Evolutionary conservation across 352 stramenopile species (phyloP), one percentile per base, ranked within the genome.

Genomic region (Elongisporangium senticosum): DNA sequence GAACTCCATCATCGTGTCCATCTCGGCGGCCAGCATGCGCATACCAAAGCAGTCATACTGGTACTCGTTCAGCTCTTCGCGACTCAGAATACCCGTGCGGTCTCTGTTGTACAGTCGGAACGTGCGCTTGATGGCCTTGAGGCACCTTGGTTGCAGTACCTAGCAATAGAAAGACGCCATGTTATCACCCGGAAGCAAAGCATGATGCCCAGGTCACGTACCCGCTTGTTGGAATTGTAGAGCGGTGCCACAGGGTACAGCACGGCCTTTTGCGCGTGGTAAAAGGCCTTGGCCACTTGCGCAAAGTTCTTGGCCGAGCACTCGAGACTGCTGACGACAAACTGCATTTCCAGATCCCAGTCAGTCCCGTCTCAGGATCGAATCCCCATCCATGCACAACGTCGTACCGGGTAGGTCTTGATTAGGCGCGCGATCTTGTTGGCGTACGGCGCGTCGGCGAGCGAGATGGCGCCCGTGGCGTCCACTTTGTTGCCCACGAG

Each of bases 401-500:
- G 24, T 61, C 70, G 40, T 57, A 90, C 82, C 54, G 82, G 78
- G 55, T 92, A 92, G 19, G 69, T 85, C 51, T 86, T 85, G 17
- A 87, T 78, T 54, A 94, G 63, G 14, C 84, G 70, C 11, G 74
- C 73, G 54, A 89, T 80, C 72, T 92, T 78, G 56, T 72, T 87
- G n/a, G 78, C 75, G 59, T 90, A 87, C 7, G 78, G 69, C 4
- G 69, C 74, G 28, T 86, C 77, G 7, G 67, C 83, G 8, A 71
- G 83, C 22, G 79, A 74, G 4, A 75, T 86, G 48, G 86, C 76
- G 3, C 74, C 79, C 19, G 86, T 90, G 58, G 93, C 79, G 58
- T 96, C 88, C 61, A 83, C 84, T 56, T 96, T 96, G 71, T 96
- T 96, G 48, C 79, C 88, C 10, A 96, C 87, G 19, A 96, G 68